These are phyloP conservation scores for Paramecium pentaurelia DNA, from an alignment of 73 alveolate species.

Conservation along the genomic window DNA sequence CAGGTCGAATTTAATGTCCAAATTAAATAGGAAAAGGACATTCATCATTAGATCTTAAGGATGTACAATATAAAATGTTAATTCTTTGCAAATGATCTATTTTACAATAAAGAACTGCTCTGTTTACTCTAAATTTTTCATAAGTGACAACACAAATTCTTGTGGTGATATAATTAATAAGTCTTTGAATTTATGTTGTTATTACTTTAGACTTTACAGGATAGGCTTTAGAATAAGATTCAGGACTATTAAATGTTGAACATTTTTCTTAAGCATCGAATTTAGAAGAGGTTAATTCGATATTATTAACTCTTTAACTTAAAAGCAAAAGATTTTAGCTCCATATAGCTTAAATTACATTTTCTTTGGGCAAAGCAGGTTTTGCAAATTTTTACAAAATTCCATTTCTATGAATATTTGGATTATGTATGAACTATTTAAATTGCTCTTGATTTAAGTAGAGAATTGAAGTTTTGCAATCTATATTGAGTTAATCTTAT, in stretches of 20 bases:
- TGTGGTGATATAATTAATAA: not conserved
- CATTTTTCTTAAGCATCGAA: conserved; percentile 37
- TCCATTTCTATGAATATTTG: not conserved
- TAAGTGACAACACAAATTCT: not conserved
- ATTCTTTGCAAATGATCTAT: not conserved
- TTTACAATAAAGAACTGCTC: conserved; percentile 20
- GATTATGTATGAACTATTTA: not conserved
- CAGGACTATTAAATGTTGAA: conserved; percentile 39
- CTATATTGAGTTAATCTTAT: conserved; percentile 6
- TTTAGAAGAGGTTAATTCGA: not conserved
- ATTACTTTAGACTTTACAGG: conserved; percentile 6
- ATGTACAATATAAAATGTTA: conserved; percentile 5
- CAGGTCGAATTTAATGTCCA: not conserved
- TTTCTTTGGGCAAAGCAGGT: not conserved
- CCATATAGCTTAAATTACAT: conserved; percentile 11
- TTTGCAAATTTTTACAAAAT: not conserved
- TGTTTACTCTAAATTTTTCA: not conserved
- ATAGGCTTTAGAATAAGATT: not conserved
- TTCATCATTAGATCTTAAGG: conserved; percentile 27
- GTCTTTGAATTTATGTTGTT: not conserved
- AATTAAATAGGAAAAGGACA: conserved; percentile 1
- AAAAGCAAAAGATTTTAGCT: not conserved
- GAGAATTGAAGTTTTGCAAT: conserved; percentile 17
- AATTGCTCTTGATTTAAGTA: not conserved
- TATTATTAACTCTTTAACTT: not conserved